These are phyloP conservation scores for Candida montana DNA, from an alignment of 805 yeast genomes.

Conservation along the genomic window DNA sequence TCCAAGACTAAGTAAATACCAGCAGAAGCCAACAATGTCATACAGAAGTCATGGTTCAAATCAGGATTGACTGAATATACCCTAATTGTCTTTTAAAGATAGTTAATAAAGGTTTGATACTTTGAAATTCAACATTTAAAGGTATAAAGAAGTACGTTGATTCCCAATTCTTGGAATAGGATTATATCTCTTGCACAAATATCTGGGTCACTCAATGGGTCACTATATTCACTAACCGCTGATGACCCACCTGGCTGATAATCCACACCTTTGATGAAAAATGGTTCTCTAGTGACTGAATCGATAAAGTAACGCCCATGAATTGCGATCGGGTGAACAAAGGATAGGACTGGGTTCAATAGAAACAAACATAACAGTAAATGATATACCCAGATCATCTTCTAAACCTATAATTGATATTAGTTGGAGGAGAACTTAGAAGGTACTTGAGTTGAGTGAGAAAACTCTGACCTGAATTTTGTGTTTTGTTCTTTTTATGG, in stretches of 20 bases:
- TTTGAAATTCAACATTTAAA: no score
- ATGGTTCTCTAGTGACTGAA: slow-evolving; percentile 68
- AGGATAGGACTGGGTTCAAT: slow-evolving; percentile 15
- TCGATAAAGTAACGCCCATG: slow-evolving; percentile 72
- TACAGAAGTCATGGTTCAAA: slow-evolving; percentile 80
- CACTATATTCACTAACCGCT: slow-evolving; percentile 48
- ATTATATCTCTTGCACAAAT: slow-evolving; percentile 77
- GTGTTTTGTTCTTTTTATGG: no score
- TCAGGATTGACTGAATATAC: slow-evolving; percentile 84
- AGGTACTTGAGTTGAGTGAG: no score
- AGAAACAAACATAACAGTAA: neutral
- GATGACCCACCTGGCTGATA: slow-evolving; percentile 97
- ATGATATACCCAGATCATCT: neutral
- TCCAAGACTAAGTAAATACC: slow-evolving; percentile 90
- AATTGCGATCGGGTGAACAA: slow-evolving; percentile 62
- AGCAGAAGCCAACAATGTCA: slow-evolving; percentile 86
- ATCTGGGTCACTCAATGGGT: slow-evolving; percentile 72
- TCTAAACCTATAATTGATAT: no score
- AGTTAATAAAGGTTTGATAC: slow-evolving; percentile 35
- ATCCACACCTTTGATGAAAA: slow-evolving; percentile 82
- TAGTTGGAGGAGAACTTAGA: no score
- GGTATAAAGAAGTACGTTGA: slow-evolving; percentile 38
- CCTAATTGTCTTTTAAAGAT: slow-evolving; percentile 50
- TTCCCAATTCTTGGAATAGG: slow-evolving; percentile 76
- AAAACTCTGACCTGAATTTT: no score